Evolutionary conservation across 768 basidiomycete species (phyloP), one percentile per base, ranked within the genome.

Genomic region (Mycena olivaceomarginata): DNA sequence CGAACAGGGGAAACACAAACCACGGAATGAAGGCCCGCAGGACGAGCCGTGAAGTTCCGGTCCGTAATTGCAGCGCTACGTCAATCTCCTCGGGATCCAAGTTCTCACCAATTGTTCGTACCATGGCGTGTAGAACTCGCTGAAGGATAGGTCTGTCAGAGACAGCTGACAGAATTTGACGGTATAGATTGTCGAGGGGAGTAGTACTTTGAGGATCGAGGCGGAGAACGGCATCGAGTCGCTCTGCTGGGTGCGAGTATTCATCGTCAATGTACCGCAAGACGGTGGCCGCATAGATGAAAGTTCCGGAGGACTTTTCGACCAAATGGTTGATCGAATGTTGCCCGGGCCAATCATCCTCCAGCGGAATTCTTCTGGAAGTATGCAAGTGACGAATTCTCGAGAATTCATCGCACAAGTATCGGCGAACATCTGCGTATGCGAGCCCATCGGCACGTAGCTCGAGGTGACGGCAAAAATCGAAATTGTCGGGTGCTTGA

Each of bases 71-170:
- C 37, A 76, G 16, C 20, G 18, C 64, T 11, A 25, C 5, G 39
- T 76, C 69, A 18, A 76, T 76, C 31, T 76, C 75, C 25, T 76
- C 75, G 3, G 75, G 63, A 3, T 70, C 63, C 53, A 53, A 48
- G 6, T 46, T 18, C 1, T 1, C 22, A 4, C n/a, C n/a, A n/a
- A n/a, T 22, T 6, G 25, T 67, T 15, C 31, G 12, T 31, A 71
- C 41, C 5, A 67, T 31, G 7, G 56, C 70, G 11, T 70, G 70
- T 16, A 76, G 59, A 4, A 75, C 62, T 0, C 67, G 67, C 8
- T 39, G 48, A 6, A 76, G 63, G 0, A 64, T 16, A 0, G 63
- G 10, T 37, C 6, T 18, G 40, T 76, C 25, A 0, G 69, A 40
- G 13, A 72, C 57, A 0, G 51, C 2, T 5, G 64, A 71, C 15